Evolutionary conservation across 148 eudicot species (phyloP), one percentile per base, ranked within the genome.

Genomic region (Diospyros lotus): DNA sequence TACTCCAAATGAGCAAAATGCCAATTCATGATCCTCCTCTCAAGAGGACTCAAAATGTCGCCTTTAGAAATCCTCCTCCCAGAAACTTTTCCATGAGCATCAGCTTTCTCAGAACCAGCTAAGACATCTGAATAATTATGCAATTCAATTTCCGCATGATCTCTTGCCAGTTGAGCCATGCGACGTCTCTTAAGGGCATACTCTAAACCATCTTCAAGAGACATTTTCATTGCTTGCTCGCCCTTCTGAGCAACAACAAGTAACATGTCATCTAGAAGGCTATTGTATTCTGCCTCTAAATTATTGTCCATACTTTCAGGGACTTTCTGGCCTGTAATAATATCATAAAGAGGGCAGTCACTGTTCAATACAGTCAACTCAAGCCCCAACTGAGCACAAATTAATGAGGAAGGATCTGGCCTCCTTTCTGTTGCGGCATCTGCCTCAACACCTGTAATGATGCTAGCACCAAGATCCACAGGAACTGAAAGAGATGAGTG

Each of bases 21-120:
- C 99, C 99, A 96, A 85, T 96, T 93, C 95, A 96, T 93, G 68
- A 96, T 92, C 80, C 99, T 88, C 89, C 99, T 93, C 86, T 96
- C 99, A 64, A 91, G 90, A 81, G 94, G 97, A 81, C 84, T 91
- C 86, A 96, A 85, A 72, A 80, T 75, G 77, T 83, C 91, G 55
- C 71, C 79, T 46, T 79, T 81, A n/a, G 73, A 72, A 74, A 46
- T 77, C 41, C 65, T 72, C 41, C 66, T 68, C 45, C 72, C 84
- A 54, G 75, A 64, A 76, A 73, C 44, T 60, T 73, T 76, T 28
- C 69, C 66, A 52, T 81, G 83, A 65, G 60, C 73, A 44, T 46
- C 4, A 63, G 69, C 48, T 51, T 75, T 78, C 66, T 44, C 87
- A 76, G 74, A 70, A 62, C 54, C 78, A 53, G 40, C 64, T 2